These are phyloP conservation scores for Carpinus viminea DNA, from an alignment of 306 rosid genomes.

Conservation along the genomic window DNA sequence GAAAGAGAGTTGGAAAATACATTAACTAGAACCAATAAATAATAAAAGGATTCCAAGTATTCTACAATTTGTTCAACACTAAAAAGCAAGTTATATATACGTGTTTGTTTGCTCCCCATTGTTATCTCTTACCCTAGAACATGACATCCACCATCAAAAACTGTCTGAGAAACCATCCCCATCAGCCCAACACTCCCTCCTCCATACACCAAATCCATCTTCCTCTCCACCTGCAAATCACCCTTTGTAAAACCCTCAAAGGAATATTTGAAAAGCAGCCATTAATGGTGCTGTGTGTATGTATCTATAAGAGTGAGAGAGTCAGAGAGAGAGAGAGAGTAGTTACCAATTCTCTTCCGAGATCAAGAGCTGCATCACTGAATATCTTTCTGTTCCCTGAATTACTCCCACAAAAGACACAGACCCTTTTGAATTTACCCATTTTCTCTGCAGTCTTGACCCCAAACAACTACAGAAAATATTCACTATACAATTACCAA, in stretches of 20 bases:
- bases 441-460: slow-evolving; percentile 1
- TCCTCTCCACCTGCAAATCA: slow-evolving; percentile 30
- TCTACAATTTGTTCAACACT: neutral
- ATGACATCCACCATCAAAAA: slow-evolving; percentile 31
- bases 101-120: neutral
- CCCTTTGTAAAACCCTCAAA: neutral
- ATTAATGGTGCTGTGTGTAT: neutral
- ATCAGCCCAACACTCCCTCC: slow-evolving; percentile 35
- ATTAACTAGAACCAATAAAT: neutral
- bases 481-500: neutral
- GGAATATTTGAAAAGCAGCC: neutral
- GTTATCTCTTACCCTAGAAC: slow-evolving; percentile 30
- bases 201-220: slow-evolving; percentile 33
- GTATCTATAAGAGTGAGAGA: neutral
- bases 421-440: slow-evolving; percentile 24
- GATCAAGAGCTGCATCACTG: slow-evolving; percentile 36
- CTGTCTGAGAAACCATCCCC: slow-evolving; percentile 33
- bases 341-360: slow-evolving; percentile 28
- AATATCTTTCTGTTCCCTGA: slow-evolving; percentile 24
- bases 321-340: neutral
- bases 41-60: neutral
- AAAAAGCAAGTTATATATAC: neutral
- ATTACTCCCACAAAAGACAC: slow-evolving; percentile 33
- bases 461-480: neutral
- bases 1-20: neutral